Evolutionary conservation across 179 eudicot species (phyloP), one percentile per base, ranked within the genome.

Genomic region (Vitellaria paradoxa): DNA sequence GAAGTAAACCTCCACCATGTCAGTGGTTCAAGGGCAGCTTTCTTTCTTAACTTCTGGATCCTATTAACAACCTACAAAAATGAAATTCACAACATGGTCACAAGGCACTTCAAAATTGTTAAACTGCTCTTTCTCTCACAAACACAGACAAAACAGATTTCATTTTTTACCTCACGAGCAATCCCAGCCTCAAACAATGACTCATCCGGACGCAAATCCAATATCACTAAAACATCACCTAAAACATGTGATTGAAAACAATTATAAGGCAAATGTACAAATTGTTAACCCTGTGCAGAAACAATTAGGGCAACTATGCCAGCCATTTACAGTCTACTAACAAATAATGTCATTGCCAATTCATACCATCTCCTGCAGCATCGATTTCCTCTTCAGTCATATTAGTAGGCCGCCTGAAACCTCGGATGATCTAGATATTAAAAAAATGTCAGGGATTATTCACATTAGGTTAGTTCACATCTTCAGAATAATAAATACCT

Each of bases 221-320:
- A 81, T 70, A 96, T 86, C 75, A 93, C 99, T 87, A 96, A 85
- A 65, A 96, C 98, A 80, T 96, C 99, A 81, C 97, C 97, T 93
- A 77, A 76, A 76, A 42, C 49, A 59, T 63, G 64, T n/a, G 8
- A 67, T n/a, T 37, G 65, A 46, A 20, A 45, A 72, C 5, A 26
- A 60, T 13, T 64, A 49, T 63, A 30, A 70, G 56, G 68, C 14
- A 42, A 68, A 50, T 45, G 24, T 61, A 26, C 37, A 50, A 7
- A 50, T 50, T 1, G 55, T 50, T 63, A 45, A 64, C 9, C 20
- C 23, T 30, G 64, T n/a, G 42, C 2, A 30, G 37, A 30, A 30
- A 30, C 37, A 30, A 30, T 30, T 30, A 30, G 37, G 37, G 2
- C 37, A 30, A 30, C 37, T 30, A 30, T 30, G 37, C 10, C 14